Conservation (phyloP, 257 asterid genomes). For the Petunia secreta region DNA sequence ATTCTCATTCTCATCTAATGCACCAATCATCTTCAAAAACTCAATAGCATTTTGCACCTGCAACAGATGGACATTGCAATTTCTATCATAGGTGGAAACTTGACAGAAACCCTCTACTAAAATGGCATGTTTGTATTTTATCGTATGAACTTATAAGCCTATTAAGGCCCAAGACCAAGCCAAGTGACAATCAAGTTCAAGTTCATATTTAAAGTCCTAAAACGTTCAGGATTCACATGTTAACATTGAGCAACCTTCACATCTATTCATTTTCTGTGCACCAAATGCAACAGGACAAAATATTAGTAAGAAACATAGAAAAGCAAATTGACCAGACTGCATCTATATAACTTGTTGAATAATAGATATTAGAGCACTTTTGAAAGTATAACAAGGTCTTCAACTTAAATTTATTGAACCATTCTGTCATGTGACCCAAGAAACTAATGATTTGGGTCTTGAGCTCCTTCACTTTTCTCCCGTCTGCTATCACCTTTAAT, state of each 20-base stretch:
- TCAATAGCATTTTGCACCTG: constrained; percentile 99
- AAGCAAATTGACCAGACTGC: no score
- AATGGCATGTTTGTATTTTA: background rate
- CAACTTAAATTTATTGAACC: background rate
- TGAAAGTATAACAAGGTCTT: no score
- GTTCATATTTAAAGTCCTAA: background rate
- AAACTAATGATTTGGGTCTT: background rate
- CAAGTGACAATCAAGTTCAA: background rate
- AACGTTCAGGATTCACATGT: background rate
- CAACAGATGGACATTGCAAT: constrained; percentile 31
- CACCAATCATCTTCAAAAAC: constrained; percentile 94
- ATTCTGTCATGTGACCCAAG: background rate
- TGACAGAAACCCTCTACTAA: background rate
- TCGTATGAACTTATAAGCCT: constrained; percentile 1
- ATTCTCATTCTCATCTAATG: constrained; percentile 89
- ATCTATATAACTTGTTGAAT: no score
- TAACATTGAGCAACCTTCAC: no score
- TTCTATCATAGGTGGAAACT: background rate
- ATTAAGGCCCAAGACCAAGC: background rate
- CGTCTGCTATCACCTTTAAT: background rate
- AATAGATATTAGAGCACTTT: no score
- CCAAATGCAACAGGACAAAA: no score
- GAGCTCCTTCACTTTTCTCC: background rate
- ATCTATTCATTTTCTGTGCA: no score
- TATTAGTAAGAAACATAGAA: no score